Evolutionary conservation across 1,284 basidiomycete genomes (phyloP).

Genomic region (Cryptococcus wingfieldii): DNA sequence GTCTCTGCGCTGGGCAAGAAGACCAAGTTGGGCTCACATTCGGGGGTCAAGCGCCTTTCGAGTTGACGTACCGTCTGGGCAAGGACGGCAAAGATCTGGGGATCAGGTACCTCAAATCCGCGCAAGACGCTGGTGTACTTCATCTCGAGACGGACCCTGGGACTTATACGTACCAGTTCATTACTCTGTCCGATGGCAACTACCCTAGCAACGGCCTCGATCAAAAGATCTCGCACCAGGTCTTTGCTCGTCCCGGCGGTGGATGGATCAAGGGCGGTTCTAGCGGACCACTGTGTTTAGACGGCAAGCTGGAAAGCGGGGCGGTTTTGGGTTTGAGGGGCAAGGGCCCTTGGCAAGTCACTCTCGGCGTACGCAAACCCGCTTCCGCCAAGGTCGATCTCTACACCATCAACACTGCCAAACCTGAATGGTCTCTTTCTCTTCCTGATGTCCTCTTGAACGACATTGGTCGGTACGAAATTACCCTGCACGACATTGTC

Average conservation of each 20-base stretch:
- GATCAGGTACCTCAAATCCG: slow-evolving; percentile 72
- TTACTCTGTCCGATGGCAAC: slow-evolving; percentile 79
- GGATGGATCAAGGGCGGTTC: slow-evolving; percentile 62
- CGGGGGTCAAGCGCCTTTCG: slow-evolving; percentile 77
- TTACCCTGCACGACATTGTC: slow-evolving; percentile 67
- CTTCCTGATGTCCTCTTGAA: slow-evolving; percentile 68
- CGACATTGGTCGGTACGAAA: slow-evolving; percentile 72
- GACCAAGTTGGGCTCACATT: slow-evolving; percentile 77
- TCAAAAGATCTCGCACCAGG: slow-evolving; percentile 73
- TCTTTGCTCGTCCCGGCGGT: slow-evolving; percentile 69
- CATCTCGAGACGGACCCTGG: slow-evolving; percentile 77
- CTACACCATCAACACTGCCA: slow-evolving; percentile 57
- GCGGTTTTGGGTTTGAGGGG: slow-evolving; percentile 67
- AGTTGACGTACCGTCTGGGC: slow-evolving; percentile 56
- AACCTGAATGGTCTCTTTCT: slow-evolving; percentile 69
- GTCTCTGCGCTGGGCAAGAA: slow-evolving; percentile 74
- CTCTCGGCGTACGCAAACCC: slow-evolving; percentile 68
- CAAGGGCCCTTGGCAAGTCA: slow-evolving; percentile 78
- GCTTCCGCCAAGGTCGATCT: slow-evolving; percentile 62
- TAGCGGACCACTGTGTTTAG: slow-evolving; percentile 69
- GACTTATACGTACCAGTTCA: slow-evolving; percentile 80
- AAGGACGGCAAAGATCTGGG: slow-evolving; percentile 53
- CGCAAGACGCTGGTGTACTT: slow-evolving; percentile 74
- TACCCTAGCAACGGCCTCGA: slow-evolving; percentile 59
- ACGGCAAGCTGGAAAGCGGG: slow-evolving; percentile 53